Evolutionary conservation across 2,329 filamentous ascomycete genomes (phyloP), one percentile per base, ranked within the genome.

Genomic region (Cladosporium sphaerospermum): DNA sequence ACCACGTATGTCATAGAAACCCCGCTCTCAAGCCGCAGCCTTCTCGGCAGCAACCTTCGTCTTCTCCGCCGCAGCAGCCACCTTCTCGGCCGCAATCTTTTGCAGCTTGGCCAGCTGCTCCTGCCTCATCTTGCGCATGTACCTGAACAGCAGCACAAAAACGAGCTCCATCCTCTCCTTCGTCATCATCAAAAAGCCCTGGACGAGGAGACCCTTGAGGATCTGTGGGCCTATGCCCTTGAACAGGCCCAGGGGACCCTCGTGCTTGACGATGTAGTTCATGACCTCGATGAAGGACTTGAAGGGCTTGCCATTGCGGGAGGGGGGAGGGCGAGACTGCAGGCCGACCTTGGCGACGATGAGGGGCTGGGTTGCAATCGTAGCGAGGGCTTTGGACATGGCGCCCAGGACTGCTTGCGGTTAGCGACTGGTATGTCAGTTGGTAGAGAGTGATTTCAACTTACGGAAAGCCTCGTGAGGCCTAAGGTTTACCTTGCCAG

Each of bases 161-260:
- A 90, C 69, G 13, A 97, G 75, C 70, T 97, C 93, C 71, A 97
- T 88, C 61, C 90, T 82, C 73, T 99, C 93, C 74, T 99, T 99
- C 45, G 90, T 93, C 90, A 96, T 99, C 93, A 99, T 99, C 37
- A 99, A 77, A 53, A 99, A 83, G 46, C 93, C 93, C 67, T 99
- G 93, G 2, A 99, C 93, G 45, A 99, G 69, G 49, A 99, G 73
- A 1, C 93, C 93, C 73, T 99, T 99, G 55, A 90, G 71, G 48
- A 99, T 87, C 70, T 99, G 93, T 3, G 93, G 93, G 0, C 83
- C 90, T 61, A 99, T 96, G 40, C 93, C 93, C 75, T 99, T 99
- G 78, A 97, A 99, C 1, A 99, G 78, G n/a, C 86, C 86, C 10
- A 85, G 64, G 1, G 81, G 69, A 3, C 93, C 93, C 68, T 99